These are phyloP conservation scores for Coemansia biformis DNA, from an alignment of 192 early-diverging fungal species.

Conservation along the genomic window DNA sequence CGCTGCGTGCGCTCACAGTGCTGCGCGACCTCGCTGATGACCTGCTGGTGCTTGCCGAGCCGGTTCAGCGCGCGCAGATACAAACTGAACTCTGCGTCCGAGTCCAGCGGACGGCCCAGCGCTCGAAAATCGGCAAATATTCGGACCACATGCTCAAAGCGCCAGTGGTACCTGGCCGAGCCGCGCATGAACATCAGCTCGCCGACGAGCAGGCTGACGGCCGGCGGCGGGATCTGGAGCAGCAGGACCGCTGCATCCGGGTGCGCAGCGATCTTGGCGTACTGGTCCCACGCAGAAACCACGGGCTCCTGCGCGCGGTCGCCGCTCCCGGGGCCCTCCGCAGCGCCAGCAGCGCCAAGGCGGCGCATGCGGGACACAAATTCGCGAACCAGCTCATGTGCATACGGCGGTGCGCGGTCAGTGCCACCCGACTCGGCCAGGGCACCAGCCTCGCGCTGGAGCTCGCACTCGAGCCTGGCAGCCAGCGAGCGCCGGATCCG, in stretches of 20 bases:
- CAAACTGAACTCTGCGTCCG: slow-evolving; percentile 15
- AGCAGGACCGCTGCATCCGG: slow-evolving; percentile 10
- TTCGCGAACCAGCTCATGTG: slow-evolving; percentile 35
- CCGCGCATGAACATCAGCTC: slow-evolving; percentile 28
- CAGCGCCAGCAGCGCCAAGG: background rate
- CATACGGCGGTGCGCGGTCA: no score
- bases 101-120: slow-evolving; percentile 11
- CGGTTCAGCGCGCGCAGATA: slow-evolving; percentile 43
- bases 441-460: slow-evolving; percentile 2
- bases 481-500: slow-evolving; percentile 7
- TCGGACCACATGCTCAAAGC: slow-evolving; percentile 26
- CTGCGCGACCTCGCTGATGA: slow-evolving; percentile 10
- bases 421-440: no score
- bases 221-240: slow-evolving; percentile 12
- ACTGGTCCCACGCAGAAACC: slow-evolving; percentile 30
- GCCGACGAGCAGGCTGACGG: slow-evolving; percentile 19
- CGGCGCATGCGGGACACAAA: slow-evolving; percentile 13
- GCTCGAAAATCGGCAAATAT: slow-evolving; percentile 17
- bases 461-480: slow-evolving; percentile 10
- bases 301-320: background rate
- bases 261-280: slow-evolving; percentile 19
- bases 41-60: slow-evolving; percentile 16
- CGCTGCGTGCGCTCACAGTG: slow-evolving; percentile 1
- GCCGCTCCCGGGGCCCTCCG: background rate
- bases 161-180: slow-evolving; percentile 6